Evolutionary conservation across 345 rosid genomes (phyloP).

Genomic region (thale cress (Arabidopsis thaliana)): TAIR10.1 NC_003076.8:26932001-26932500

Average conservation of each 20-base stretch:
- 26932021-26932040: slow-evolving; percentile 77
- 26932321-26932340: slow-evolving; percentile 74
- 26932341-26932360: slow-evolving; percentile 68
- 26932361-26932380: slow-evolving; percentile 45
- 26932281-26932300: slow-evolving; percentile 59
- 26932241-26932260: slow-evolving; percentile 51
- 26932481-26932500: slow-evolving; percentile 41
- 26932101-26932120: slow-evolving; percentile 84
- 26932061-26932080: slow-evolving; percentile 55
- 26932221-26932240: neutral
- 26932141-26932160: slow-evolving; percentile 8
- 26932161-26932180: neutral
- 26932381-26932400: slow-evolving; percentile 37
- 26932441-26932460: slow-evolving; percentile 55
- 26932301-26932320: slow-evolving; percentile 66
- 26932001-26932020: slow-evolving; percentile 75
- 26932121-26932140: slow-evolving; percentile 32
- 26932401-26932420: slow-evolving; percentile 40
- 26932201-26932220: neutral
- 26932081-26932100: slow-evolving; percentile 76
- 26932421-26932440: slow-evolving; percentile 63
- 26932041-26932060: slow-evolving; percentile 61
- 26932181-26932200: neutral
- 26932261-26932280: slow-evolving; percentile 75
- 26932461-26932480: slow-evolving; percentile 28